Evolutionary conservation across 345 rosid genomes (phyloP), one percentile per base, ranked within the genome.

Genomic region (Brassica incana): DNA sequence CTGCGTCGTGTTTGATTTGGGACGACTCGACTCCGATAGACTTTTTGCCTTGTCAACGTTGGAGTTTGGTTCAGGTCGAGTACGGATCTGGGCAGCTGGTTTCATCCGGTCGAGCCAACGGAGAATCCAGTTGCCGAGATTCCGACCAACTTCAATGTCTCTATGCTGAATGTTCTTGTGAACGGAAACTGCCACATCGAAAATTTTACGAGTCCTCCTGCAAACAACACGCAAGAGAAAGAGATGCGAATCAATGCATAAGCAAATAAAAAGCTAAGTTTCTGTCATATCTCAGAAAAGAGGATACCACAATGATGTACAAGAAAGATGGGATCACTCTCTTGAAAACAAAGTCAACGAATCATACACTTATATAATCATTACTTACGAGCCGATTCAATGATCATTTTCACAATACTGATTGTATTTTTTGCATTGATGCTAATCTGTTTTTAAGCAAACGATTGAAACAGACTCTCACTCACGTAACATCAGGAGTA

Each of bases 61-160:
- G 1, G 87, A 62, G 60, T 71, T 76, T 27, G 77, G 69, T 65
- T 67, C 81, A 1, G 80, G 75, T 10, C 78, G 65, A 48, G 85
- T 40, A 50, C 93, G 93, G 60, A 95, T 95, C 78, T 88, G 88
- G 70, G 99, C 98, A 8, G 97, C 87, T n/a, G 99, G 97, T 80
- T 91, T 95, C 92, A 88, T 87, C 59, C 84, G 74, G 77, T 93
- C 91, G 27, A 95, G 94, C 90, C 90, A 90, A 40, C 92, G 90
- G 33, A 93, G 88, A 62, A 95, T 88, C 93, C 98, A 79, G 86
- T 95, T 95, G 27, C 99, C 97, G 2, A 93, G 77, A 78, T 88
- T 91, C 69, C 92, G 77, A 74, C 99, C 99, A 45, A 95, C 94
- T 85, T 89, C 91, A 67, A 93, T 78, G 83, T 95, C 98, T 81